Conservation (phyloP, 2,329 filamentous ascomycete species). For the Penicillium sp. region DNA sequence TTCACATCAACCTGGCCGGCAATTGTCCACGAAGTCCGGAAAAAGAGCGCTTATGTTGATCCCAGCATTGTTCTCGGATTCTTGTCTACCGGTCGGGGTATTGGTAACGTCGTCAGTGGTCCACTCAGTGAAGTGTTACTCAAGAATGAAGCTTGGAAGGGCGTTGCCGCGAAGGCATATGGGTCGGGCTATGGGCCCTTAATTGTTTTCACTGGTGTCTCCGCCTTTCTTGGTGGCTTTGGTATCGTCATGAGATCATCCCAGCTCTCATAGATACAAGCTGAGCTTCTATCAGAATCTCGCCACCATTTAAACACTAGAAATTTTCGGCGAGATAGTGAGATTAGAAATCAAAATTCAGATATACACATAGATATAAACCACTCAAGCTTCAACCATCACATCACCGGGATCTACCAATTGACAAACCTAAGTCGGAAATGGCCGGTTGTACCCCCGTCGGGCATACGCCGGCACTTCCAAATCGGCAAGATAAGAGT, state of each 20-base stretch:
- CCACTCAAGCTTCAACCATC: too few species aligned
- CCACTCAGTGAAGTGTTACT: constrained; percentile 53
- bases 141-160: constrained; percentile 23
- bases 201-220: constrained; percentile 35
- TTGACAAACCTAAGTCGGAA: neutral
- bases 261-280: neutral
- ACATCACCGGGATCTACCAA: neutral
- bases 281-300: neutral
- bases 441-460: neutral
- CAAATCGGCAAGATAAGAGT: neutral
- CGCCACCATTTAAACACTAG: neutral
- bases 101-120: constrained; percentile 56
- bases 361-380: too few species aligned
- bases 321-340: neutral
- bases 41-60: constrained; percentile 44
- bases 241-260: constrained; percentile 17
- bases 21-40: constrained; percentile 49
- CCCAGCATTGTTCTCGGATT: constrained; percentile 55
- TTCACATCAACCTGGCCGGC: constrained; percentile 52
- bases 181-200: constrained; percentile 33
- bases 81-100: constrained; percentile 54
- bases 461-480: neutral
- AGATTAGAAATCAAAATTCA: neutral
- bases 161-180: constrained; percentile 26
- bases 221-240: constrained; percentile 22